phyloP scores from a whole-genome alignment of 768 basidiomycete genomes.

The Mycena sanguinolenta region DNA sequence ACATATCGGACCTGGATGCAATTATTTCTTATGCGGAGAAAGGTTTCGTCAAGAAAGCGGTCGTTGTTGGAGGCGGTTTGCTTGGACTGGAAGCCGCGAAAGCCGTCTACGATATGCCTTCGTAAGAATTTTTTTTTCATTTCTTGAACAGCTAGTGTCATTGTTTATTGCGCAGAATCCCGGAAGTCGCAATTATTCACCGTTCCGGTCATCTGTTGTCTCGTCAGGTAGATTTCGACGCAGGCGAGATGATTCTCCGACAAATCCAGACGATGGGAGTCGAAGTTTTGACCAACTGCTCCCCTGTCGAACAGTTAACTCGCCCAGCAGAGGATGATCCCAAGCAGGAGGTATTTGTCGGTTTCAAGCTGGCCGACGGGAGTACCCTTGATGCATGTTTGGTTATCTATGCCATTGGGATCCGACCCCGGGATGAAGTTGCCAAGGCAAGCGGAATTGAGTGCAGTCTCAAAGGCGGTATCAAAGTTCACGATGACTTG shows the following conservation, averaged over 20 bases:
- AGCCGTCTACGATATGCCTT: slow-evolving; percentile 70
- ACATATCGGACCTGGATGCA: slow-evolving; percentile 74
- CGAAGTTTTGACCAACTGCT: slow-evolving; percentile 61
- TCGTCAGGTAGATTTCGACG: slow-evolving; percentile 69
- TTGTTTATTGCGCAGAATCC: slow-evolving; percentile 47
- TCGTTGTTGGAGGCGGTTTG: slow-evolving; percentile 78
- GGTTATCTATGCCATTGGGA: slow-evolving; percentile 78
- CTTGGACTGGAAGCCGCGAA: slow-evolving; percentile 84
- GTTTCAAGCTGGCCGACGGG: slow-evolving; percentile 65
- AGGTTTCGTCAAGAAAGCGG: slow-evolving; percentile 59
- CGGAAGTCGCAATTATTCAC: slow-evolving; percentile 66
- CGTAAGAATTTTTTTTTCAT: slow-evolving; percentile 38
- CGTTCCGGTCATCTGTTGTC: slow-evolving; percentile 67
- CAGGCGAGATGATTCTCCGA: slow-evolving; percentile 71
- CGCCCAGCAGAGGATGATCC: slow-evolving; percentile 40
- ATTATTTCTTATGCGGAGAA: slow-evolving; percentile 72
- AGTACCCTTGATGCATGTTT: slow-evolving; percentile 61
- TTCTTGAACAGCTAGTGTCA: background rate
- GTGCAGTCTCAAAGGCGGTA: slow-evolving; percentile 64
- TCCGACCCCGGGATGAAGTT: slow-evolving; percentile 78
- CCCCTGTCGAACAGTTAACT: slow-evolving; percentile 46
- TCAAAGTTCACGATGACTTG: slow-evolving; percentile 69
- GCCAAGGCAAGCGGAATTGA: slow-evolving; percentile 66
- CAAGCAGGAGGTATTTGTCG: slow-evolving; percentile 54
- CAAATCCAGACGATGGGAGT: slow-evolving; percentile 74